Evolutionary conservation across 768 basidiomycete species (phyloP), one percentile per base, ranked within the genome.

Genomic region (Boletellus sp.): DNA sequence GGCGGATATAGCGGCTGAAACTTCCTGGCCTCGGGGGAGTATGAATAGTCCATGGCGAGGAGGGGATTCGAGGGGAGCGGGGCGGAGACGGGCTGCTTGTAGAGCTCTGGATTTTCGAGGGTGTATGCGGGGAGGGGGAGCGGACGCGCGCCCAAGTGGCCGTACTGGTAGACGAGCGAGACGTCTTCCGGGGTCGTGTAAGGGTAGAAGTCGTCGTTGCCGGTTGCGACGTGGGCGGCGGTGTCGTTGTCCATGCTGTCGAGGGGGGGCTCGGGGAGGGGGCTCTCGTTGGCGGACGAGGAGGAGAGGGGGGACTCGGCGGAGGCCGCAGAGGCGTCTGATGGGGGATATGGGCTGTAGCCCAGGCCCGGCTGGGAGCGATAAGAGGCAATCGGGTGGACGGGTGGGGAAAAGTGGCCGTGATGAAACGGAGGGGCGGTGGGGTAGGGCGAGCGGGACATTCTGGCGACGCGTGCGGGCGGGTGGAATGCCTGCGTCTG

Each of bases 291-390:
- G 44, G 64, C 64, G 4, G 74, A 74, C 12, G 65, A 65, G 6
- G 71, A 70, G 7, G 75, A 74, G 47, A 70, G 64, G 24, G 74
- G 73, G 3, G 75, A 74, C 42, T 68, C 66, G 1, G 66, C 54
- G 15, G 67, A 67, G 4, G 71, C 58, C 1, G 62, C 64, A 17
- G 73, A 72, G 52, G 62, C 63, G 50, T 66, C 62, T 0, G 74
- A 67, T 45, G 70, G 17, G 28, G 28, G 66, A 48, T 72, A 69
- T 24, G 73, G 70, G 47, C 68, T 74, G 45, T 67, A 66, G 31
- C 55, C 57, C 12, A 67, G 19, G 39, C 45, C 54, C 0, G 56
- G 3, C 2, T 53, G 65, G 34, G 17, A 57, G 45, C 53, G 51
- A 32, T n/a, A n/a, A n/a, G n/a, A n/a, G n/a, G n/a, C n/a, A n/a